A percentile compares a stretch with the other conserved stretches of the same genome.
Conservation (phyloP, 768 basidiomycete genomes). For the Amanita exitialis region DNA sequence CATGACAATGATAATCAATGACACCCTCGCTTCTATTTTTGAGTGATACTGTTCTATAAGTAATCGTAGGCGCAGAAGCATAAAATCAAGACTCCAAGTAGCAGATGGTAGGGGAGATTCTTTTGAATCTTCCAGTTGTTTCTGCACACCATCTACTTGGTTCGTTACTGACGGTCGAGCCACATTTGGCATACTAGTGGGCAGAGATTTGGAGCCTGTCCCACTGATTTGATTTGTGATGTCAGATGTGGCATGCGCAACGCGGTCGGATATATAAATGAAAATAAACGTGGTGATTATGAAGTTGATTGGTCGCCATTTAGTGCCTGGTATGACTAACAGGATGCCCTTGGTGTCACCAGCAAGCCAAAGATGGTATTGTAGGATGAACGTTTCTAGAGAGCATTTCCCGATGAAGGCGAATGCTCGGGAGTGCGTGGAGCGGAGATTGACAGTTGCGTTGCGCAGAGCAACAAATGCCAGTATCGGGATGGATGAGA, state of each 20-base stretch:
- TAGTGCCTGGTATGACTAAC: conserved; percentile 64
- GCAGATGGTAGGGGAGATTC: neutral
- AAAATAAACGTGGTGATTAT: conserved; percentile 69
- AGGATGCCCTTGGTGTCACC: conserved; percentile 78
- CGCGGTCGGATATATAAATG: conserved; percentile 68
- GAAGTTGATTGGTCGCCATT: conserved; percentile 71
- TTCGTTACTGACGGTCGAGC: conserved; percentile 7
- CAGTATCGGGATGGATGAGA: conserved; percentile 72
- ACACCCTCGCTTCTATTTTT: conserved; percentile 4
- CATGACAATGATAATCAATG: conserved; percentile 24
- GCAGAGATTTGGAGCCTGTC: conserved; percentile 12
- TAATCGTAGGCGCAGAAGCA: neutral
- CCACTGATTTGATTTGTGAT: conserved; percentile 54
- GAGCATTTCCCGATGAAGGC: conserved; percentile 82
- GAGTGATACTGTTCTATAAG: neutral
- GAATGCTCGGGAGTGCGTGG: conserved; percentile 58
- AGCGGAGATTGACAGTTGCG: conserved; percentile 59
- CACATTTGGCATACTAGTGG: conserved; percentile 15
- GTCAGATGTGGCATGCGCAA: conserved; percentile 65
- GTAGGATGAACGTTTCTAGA: conserved; percentile 86
- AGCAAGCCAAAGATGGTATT: conserved; percentile 83
- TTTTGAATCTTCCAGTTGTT: neutral
- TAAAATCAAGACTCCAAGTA: neutral
- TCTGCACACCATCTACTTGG: neutral
- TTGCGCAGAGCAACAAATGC: conserved; percentile 74